These are phyloP conservation scores for Diaporthe vexans DNA, from an alignment of 2,329 filamentous ascomycete species.

Conservation along the genomic window DNA sequence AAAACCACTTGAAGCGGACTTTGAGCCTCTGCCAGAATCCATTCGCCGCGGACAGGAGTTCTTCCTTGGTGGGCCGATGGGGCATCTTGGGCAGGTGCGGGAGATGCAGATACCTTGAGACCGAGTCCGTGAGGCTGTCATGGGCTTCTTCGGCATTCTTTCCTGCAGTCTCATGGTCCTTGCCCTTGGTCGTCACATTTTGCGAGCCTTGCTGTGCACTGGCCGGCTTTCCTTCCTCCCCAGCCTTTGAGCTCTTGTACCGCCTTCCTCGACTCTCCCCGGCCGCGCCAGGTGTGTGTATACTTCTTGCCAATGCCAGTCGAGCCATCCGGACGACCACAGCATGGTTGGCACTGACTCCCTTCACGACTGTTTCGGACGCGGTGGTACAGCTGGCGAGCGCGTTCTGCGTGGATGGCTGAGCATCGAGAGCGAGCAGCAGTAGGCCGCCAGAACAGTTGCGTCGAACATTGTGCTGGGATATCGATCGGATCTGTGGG, in stretches of 20 bases:
- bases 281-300: conserved; percentile 49
- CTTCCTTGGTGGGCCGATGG: conserved; percentile 94
- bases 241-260: conserved; percentile 50
- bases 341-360: conserved; percentile 47
- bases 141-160: conserved; percentile 29
- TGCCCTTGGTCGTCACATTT: conserved; percentile 43
- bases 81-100: conserved; percentile 75
- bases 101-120: conserved; percentile 73
- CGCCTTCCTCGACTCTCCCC: conserved; percentile 47
- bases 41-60: conserved; percentile 89
- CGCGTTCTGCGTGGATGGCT: conserved; percentile 55
- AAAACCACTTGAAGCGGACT: conserved; percentile 97
- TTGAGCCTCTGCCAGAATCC: conserved; percentile 93
- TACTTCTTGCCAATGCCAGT: conserved; percentile 54
- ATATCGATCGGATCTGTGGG: conserved; percentile 45
- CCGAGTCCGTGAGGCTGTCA: conserved; percentile 58
- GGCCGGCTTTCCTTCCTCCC: conserved; percentile 43
- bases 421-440: conserved; percentile 61
- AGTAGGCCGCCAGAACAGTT: conserved; percentile 69
- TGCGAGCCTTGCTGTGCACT: conserved; percentile 33
- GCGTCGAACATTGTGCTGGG: conserved; percentile 57
- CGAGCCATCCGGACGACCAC: conserved; percentile 53
- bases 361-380: conserved; percentile 53
- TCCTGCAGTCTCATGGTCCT: conserved; percentile 54
- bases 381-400: conserved; percentile 56